A percentile compares a stretch with the other conserved stretches of the same genome.
Evolutionary conservation across 495 filamentous ascomycete genomes (phyloP).

Genomic region (Pseudoneurospora amorphoporcata): DNA sequence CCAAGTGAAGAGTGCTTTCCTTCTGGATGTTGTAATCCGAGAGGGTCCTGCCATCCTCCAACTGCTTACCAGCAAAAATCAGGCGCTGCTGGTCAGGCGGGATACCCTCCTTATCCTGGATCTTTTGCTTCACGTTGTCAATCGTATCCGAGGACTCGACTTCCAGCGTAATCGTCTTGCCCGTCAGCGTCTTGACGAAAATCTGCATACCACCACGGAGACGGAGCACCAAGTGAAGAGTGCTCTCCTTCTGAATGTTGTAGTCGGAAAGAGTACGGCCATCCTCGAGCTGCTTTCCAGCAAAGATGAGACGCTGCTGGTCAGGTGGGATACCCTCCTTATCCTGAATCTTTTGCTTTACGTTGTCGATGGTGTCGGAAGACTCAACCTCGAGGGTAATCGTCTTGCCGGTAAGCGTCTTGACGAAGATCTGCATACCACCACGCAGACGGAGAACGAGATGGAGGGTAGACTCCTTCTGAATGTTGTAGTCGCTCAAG

Average conservation of each 20-base stretch:
- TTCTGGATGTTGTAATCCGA: slow-evolving; percentile 94
- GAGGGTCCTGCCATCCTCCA: slow-evolving; percentile 75
- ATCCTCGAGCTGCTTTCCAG: slow-evolving; percentile 72
- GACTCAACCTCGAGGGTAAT: slow-evolving; percentile 88
- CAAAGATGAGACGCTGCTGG: slow-evolving; percentile 98
- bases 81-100: slow-evolving; percentile 82
- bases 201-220: slow-evolving; percentile 97
- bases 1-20: slow-evolving; percentile 80
- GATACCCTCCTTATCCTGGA: slow-evolving; percentile 88
- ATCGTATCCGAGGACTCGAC: slow-evolving; percentile 86
- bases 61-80: slow-evolving; percentile 86
- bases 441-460: slow-evolving; percentile 94
- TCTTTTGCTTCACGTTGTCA: slow-evolving; percentile 88
- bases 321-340: slow-evolving; percentile 99
- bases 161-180: slow-evolving; percentile 87
- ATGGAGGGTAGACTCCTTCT: slow-evolving; percentile 96
- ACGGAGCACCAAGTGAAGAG: slow-evolving; percentile 92
- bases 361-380: slow-evolving; percentile 89
- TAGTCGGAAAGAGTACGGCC: slow-evolving; percentile 91
- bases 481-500: slow-evolving; percentile 95
- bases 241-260: slow-evolving; percentile 99
- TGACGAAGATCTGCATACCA: slow-evolving; percentile 94
- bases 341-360: slow-evolving; percentile 93
- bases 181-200: slow-evolving; percentile 87
- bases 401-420: slow-evolving; percentile 79